Evolutionary conservation across 2,329 filamentous ascomycete species (phyloP).

Genomic region (Fusarium temperatum): DNA sequence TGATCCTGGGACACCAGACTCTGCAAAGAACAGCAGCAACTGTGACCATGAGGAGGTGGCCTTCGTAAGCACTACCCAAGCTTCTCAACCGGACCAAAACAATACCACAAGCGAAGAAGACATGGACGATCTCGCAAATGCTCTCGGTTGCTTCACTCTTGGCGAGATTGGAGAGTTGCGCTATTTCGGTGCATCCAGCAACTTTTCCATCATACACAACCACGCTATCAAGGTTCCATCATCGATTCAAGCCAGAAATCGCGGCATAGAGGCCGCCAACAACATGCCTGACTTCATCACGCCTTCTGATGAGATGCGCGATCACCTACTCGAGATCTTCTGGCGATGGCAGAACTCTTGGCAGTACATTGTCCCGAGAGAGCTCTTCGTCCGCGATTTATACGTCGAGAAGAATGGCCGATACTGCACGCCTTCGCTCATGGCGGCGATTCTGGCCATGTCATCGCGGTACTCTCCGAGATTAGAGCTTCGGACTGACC

Average conservation of each 20-base stretch:
- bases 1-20: neutral
- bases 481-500: neutral
- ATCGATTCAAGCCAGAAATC: neutral
- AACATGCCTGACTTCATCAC: neutral
- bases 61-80: neutral
- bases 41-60: neutral
- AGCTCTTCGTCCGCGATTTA: neutral
- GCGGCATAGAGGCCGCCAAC: neutral
- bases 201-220: constrained; percentile 7
- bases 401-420: neutral
- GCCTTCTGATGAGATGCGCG: neutral
- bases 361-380: constrained; percentile 4
- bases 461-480: neutral
- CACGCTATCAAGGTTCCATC: constrained; percentile 4
- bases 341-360: constrained; percentile 12
- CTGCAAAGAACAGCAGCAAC: neutral
- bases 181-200: constrained; percentile 6
- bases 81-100: neutral
- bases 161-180: constrained; percentile 6
- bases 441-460: neutral
- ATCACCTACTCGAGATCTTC: neutral
- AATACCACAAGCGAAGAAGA: neutral
- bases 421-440: neutral
- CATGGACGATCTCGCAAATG: neutral
- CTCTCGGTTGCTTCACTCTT: neutral